A percentile compares a stretch with the other conserved stretches of the same genome.
Conservation (phyloP, 2,329 filamentous ascomycete genomes). For the Onygenales sp. region DNA sequence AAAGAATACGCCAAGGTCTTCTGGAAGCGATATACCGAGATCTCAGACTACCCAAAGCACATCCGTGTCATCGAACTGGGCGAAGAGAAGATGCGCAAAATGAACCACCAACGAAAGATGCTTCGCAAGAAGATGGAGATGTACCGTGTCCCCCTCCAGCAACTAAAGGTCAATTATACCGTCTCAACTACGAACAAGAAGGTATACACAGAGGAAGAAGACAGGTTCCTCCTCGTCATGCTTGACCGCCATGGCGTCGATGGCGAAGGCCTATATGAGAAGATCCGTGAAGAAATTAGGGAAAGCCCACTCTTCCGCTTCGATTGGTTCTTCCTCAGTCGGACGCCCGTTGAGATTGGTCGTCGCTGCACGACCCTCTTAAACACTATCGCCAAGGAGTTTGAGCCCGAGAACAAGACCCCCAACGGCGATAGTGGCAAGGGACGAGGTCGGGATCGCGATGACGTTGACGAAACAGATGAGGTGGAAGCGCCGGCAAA, state of each 20-base stretch:
- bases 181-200: slow-evolving; percentile 99
- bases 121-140: slow-evolving; percentile 90
- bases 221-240: slow-evolving; percentile 88
- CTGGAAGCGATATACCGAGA: slow-evolving; percentile 89
- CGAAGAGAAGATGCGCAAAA: slow-evolving; percentile 79
- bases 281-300: slow-evolving; percentile 93
- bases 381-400: slow-evolving; percentile 89
- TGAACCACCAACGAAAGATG: slow-evolving; percentile 86
- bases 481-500: slow-evolving; percentile 76
- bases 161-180: slow-evolving; percentile 97
- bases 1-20: slow-evolving; percentile 90
- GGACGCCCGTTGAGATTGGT: slow-evolving; percentile 85
- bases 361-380: slow-evolving; percentile 88
- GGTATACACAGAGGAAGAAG: slow-evolving; percentile 97
- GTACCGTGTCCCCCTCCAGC: slow-evolving; percentile 94
- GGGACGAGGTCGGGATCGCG: slow-evolving; percentile 46
- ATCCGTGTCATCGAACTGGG: slow-evolving; percentile 84
- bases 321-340: slow-evolving; percentile 97
- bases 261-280: slow-evolving; percentile 79
- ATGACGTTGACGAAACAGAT: slow-evolving; percentile 74
- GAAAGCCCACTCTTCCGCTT: slow-evolving; percentile 93
- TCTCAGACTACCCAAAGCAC: slow-evolving; percentile 80
- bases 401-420: slow-evolving; percentile 52
- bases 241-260: slow-evolving; percentile 89
- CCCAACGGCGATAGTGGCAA: slow-evolving; percentile 57